Conservation (phyloP, 2,329 filamentous ascomycete species). For the Stachybotrys chlorohalonatus region DNA sequence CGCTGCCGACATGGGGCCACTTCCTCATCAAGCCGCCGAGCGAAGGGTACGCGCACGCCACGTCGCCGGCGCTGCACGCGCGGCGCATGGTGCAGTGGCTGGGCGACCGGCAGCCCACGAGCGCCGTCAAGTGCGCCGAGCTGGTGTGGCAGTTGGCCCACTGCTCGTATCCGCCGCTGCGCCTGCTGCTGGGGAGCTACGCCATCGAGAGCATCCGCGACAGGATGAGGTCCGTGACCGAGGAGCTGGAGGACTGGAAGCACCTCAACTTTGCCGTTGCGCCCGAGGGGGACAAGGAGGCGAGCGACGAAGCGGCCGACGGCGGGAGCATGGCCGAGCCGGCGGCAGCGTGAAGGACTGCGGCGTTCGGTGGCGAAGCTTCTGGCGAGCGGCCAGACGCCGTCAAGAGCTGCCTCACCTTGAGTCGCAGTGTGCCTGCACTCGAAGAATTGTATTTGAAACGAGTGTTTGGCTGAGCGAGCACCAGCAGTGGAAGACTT, state of each 20-base stretch:
- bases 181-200: conserved; percentile 83
- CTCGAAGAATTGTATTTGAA: too few relatives aligned
- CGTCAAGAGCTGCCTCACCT: too few relatives aligned
- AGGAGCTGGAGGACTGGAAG: conserved; percentile 93
- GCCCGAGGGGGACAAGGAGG: conserved; percentile 12
- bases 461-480: too few relatives aligned
- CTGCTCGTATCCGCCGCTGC: conserved; percentile 84
- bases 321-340: background rate
- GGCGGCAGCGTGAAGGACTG: background rate
- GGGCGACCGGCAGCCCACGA: conserved; percentile 84
- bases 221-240: conserved; percentile 78
- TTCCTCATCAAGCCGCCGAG: conserved; percentile 84
- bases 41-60: conserved; percentile 68
- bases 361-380: too few relatives aligned
- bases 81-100: conserved; percentile 92
- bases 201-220: conserved; percentile 95
- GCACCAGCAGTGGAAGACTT: too few relatives aligned
- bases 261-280: conserved; percentile 59
- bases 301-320: conserved; percentile 3
- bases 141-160: conserved; percentile 91
- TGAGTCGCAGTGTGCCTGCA: too few relatives aligned
- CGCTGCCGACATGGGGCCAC: conserved; percentile 77
- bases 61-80: conserved; percentile 79
- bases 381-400: too few relatives aligned
- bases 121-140: conserved; percentile 86